A percentile compares a stretch with the other conserved stretches of the same genome.
phyloP scores from a whole-genome alignment of 345 rosid genomes.

The Lagerstroemia speciosa region DNA sequence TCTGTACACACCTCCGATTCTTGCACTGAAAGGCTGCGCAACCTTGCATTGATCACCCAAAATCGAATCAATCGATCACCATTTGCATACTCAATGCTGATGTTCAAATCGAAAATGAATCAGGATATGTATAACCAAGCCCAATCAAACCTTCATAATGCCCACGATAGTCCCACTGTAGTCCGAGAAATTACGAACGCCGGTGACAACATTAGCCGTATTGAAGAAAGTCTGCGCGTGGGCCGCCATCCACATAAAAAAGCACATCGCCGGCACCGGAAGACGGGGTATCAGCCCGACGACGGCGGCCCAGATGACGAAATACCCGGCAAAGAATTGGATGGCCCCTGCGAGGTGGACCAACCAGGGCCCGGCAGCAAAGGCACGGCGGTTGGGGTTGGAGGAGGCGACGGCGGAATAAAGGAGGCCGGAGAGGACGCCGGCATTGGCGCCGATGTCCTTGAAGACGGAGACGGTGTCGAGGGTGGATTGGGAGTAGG shows the following conservation, averaged over 20 bases:
- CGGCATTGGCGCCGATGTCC: slow-evolving; percentile 89
- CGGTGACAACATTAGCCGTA: slow-evolving; percentile 67
- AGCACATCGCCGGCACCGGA: slow-evolving; percentile 65
- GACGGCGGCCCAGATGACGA: slow-evolving; percentile 78
- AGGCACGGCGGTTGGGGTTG: slow-evolving; percentile 5
- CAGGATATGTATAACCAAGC: neutral
- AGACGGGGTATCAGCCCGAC: slow-evolving; percentile 51
- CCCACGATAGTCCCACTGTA: slow-evolving; percentile 88
- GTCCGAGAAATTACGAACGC: slow-evolving; percentile 54
- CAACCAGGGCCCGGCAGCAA: slow-evolving; percentile 59
- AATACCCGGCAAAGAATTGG: slow-evolving; percentile 65
- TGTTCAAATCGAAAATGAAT: neutral
- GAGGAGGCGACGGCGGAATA: slow-evolving; percentile 39
- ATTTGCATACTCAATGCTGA: neutral
- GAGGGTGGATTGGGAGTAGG: slow-evolving; percentile 80
- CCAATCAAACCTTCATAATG: slow-evolving; percentile 56
- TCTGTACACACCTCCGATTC: too few species aligned
- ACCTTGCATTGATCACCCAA: too few species aligned
- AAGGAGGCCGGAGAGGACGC: slow-evolving; percentile 67
- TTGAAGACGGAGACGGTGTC: slow-evolving; percentile 96
- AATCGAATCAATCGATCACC: neutral
- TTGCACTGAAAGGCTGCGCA: neutral
- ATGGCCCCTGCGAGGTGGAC: slow-evolving; percentile 58
- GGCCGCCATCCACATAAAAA: slow-evolving; percentile 58
- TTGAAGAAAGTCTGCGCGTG: slow-evolving; percentile 70